Evolutionary conservation across 768 basidiomycete genomes (phyloP), one percentile per base, ranked within the genome.

Genomic region (Hypholoma sublateritium): DNA sequence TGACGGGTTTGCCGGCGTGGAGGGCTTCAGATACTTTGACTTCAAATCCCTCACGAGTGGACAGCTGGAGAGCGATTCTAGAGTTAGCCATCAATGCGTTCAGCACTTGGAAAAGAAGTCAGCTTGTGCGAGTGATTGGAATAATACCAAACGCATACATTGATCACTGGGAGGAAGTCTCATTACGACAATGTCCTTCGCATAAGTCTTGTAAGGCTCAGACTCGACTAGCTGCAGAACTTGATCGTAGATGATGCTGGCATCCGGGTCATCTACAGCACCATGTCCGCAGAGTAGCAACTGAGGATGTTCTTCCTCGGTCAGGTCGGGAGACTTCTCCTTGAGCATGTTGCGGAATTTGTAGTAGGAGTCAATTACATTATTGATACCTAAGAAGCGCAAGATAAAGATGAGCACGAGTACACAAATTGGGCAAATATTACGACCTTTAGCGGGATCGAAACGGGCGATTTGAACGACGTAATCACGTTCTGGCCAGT

Each of bases 11-110:
- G 58, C 90, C 90, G 28, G 92, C 86, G 72, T 95, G 91, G 51
- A 98, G 79, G n/a, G 91, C 93, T 74, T 96, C 93, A 46, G 93
- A 94, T 49, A 95, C 94, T 72, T 98, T 98, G 74, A 98, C 93
- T 68, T 98, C 95, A 74, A 97, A 98, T 25, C 95, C 95, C 75
- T 98, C 95, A 56, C 94, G 88, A 44, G 90, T 88, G 50, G 92
- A 94, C 44, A 98, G 85, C 71, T 98, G 95, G 48, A 93, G 82
- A 4, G 91, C 94, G 56, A 95, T 88, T 76, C 91, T 88, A 44
- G 91, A 82, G 62, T 95, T 95, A 51, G 89, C 86, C 83, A 97
- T 83, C 63, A 97, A 80, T 8, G 89, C 88, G 62, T 96, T 94
- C 57, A 98, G 80, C 50, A 96, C 89, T 87, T 50, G 24, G 36